phyloP scores from a whole-genome alignment of 2,329 filamentous ascomycete species.

The Taxawa tesnikishii region DNA sequence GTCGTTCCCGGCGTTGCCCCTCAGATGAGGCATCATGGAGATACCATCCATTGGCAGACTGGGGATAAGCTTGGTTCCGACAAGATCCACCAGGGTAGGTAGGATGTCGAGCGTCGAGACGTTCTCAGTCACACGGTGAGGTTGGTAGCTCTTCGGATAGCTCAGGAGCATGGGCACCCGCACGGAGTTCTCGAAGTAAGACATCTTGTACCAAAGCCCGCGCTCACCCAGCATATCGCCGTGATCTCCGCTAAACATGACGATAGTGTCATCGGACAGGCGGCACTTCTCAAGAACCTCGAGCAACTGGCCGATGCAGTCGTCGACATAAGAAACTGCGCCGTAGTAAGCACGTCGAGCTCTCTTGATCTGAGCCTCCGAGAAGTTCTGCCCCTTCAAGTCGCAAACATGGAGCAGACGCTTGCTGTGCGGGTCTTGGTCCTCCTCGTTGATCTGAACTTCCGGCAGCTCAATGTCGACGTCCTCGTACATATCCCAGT shows the following conservation, averaged over 20 bases:
- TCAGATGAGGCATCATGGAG: conserved; percentile 68
- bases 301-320: conserved; percentile 76
- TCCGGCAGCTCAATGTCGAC: conserved; percentile 78
- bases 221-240: conserved; percentile 94
- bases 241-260: conserved; percentile 88
- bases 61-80: conserved; percentile 55
- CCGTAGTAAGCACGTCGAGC: conserved; percentile 86
- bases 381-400: conserved; percentile 71
- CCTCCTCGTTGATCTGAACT: conserved; percentile 63
- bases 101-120: conserved; percentile 87
- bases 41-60: conserved; percentile 76
- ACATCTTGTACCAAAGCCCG: conserved; percentile 96
- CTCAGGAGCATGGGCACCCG: conserved; percentile 80
- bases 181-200: conserved; percentile 83
- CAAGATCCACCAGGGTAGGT: conserved; percentile 76
- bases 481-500: conserved; percentile 83
- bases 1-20: conserved; percentile 57
- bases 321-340: conserved; percentile 85
- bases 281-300: conserved; percentile 66
- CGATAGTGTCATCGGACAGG: conserved; percentile 72
- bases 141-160: conserved; percentile 61
- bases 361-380: conserved; percentile 72
- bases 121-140: conserved; percentile 67
- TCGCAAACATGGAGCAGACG: conserved; percentile 79
- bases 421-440: conserved; percentile 79